Evolutionary conservation across 2,329 filamentous ascomycete genomes (phyloP).

Genomic region (Calonectria hongkongensis): DNA sequence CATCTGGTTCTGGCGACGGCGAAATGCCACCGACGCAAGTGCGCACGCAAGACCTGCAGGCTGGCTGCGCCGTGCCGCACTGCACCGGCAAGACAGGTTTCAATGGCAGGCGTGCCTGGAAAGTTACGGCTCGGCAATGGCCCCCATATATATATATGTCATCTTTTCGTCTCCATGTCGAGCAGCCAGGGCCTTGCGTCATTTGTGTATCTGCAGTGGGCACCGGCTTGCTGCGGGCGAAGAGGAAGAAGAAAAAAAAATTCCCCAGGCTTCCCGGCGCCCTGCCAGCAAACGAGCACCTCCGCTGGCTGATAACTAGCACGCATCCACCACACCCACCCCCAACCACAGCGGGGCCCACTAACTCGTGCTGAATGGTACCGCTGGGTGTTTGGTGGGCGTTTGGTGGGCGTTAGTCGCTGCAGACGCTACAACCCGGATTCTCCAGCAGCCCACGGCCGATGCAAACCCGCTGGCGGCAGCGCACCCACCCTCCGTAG

Average conservation of each 20-base stretch:
- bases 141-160: constrained; percentile 29
- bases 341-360: constrained; percentile 31
- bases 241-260: constrained; percentile 30
- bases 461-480: constrained; percentile 42
- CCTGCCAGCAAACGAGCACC: not conserved
- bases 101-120: constrained; percentile 10
- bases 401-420: constrained; percentile 28
- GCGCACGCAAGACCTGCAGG: constrained; percentile 38
- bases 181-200: constrained; percentile 48
- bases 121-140: constrained; percentile 20
- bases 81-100: constrained; percentile 29
- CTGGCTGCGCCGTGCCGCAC: constrained; percentile 20
- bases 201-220: constrained; percentile 45
- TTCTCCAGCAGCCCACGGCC: constrained; percentile 39
- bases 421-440: constrained; percentile 33
- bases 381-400: constrained; percentile 11
- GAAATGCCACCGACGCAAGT: constrained; percentile 34
- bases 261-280: not conserved
- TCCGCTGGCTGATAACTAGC: constrained; percentile 21
- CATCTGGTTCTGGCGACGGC: constrained; percentile 8
- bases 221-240: constrained; percentile 49
- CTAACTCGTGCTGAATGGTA: constrained; percentile 24
- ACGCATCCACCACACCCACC: constrained; percentile 14
- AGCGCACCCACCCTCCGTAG: constrained; percentile 39
- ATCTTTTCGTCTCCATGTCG: constrained; percentile 45